Conservation (phyloP, 2,329 filamentous ascomycete genomes). For the Sarocladiaceae sp. region DNA sequence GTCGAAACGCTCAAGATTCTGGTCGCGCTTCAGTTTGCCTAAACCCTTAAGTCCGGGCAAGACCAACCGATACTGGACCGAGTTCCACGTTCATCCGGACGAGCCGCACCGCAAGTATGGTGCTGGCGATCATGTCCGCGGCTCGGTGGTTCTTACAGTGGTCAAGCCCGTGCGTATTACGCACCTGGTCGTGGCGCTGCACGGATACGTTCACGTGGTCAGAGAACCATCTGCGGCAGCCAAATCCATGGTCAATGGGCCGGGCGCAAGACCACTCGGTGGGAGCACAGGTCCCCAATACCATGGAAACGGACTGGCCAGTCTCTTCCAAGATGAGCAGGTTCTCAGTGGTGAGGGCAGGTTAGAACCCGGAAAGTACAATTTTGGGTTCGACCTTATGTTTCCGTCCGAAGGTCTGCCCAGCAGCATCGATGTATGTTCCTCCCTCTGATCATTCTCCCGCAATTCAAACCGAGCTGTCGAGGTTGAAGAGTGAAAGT, state of each 20-base stretch:
- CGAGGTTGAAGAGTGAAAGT: too few relatives aligned
- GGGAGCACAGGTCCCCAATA: conserved; percentile 47
- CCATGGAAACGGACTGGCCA: conserved; percentile 73
- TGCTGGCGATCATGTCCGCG: conserved; percentile 70
- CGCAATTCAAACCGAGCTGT: too few relatives aligned
- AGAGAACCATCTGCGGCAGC: conserved; percentile 60
- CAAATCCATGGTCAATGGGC: conserved; percentile 37
- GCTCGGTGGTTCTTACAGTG: conserved; percentile 67
- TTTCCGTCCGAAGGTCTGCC: conserved; percentile 68
- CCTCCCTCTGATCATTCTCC: background rate
- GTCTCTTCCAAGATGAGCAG: conserved; percentile 77
- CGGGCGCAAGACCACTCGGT: conserved; percentile 36
- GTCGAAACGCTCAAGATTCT: conserved; percentile 32
- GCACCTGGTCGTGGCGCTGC: conserved; percentile 72
- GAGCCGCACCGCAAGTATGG: conserved; percentile 75
- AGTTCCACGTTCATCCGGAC: conserved; percentile 73
- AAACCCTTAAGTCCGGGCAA: conserved; percentile 46
- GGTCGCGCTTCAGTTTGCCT: conserved; percentile 49
- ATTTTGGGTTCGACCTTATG: conserved; percentile 72
- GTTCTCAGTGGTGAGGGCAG: conserved; percentile 75
- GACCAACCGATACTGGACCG: conserved; percentile 62
- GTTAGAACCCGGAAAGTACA: conserved; percentile 68
- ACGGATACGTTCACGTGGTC: conserved; percentile 76
- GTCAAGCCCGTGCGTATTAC: conserved; percentile 74
- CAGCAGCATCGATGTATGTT: conserved; percentile 90